Percentiles rank a stretch among this genome's conserved stretches.
Evolutionary conservation across 306 rosid genomes (phyloP).

Genomic region (Prunus dulcis): DNA sequence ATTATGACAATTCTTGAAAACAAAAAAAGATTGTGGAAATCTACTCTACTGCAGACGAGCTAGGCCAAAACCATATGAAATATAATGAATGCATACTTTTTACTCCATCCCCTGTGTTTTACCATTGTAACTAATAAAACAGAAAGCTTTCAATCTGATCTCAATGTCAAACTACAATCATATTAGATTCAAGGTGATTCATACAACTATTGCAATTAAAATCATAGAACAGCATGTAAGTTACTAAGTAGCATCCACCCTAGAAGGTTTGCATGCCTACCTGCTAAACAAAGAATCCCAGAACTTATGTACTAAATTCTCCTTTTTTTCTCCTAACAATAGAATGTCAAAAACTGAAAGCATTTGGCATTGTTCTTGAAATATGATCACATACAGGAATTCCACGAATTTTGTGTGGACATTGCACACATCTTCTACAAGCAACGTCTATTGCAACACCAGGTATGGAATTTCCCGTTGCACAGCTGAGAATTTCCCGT

Average conservation of each 20-base stretch:
- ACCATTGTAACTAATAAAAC: not conserved
- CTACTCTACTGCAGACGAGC: too few relatives aligned
- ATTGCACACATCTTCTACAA: not conserved
- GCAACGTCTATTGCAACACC: not conserved
- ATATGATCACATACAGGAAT: not conserved
- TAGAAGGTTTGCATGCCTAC: not conserved
- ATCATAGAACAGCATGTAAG: too few relatives aligned
- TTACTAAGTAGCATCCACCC: not conserved
- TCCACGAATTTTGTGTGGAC: not conserved
- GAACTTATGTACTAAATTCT: not conserved
- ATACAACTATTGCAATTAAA: not conserved
- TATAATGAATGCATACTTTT: too few relatives aligned
- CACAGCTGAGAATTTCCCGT: not conserved
- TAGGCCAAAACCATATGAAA: too few relatives aligned
- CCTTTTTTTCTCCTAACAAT: not conserved
- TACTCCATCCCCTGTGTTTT: not conserved
- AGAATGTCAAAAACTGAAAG: not conserved
- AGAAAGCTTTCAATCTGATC: not conserved
- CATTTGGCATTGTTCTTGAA: not conserved
- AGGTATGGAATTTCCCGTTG: not conserved
- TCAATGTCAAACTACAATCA: not conserved
- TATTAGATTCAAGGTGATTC: not conserved
- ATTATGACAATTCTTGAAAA: too few relatives aligned
- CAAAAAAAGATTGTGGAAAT: too few relatives aligned
- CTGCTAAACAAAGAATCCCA: not conserved